Percentiles rank a stretch among this genome's conserved stretches.
phyloP scores from a whole-genome alignment of 352 stramenopile species.

The Globisporangium recalcitrans region DNA sequence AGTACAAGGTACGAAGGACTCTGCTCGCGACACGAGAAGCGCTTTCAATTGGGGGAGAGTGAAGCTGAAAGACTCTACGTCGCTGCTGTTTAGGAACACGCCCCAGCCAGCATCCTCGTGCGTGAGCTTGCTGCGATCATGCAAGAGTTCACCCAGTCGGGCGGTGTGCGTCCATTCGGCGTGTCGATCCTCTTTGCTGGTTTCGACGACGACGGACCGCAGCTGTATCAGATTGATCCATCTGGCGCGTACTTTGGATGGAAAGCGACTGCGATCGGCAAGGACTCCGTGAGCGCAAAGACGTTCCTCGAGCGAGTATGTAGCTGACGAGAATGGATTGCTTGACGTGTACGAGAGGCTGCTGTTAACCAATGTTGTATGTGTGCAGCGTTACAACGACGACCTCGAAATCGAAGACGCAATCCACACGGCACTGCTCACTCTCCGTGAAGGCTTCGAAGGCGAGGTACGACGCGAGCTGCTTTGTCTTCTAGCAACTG shows the following conservation, averaged over 20 bases:
- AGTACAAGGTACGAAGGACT: conserved; percentile 75
- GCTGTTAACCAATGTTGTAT: conserved; percentile 5
- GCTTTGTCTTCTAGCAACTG: background rate
- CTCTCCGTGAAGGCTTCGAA: conserved; percentile 98
- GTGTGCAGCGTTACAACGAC: conserved; percentile 83
- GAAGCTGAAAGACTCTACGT: background rate
- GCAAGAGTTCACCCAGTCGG: conserved; percentile 98
- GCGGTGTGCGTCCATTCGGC: conserved; percentile 97
- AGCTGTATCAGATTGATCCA: conserved; percentile 98
- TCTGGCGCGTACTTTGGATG: conserved; percentile 98
- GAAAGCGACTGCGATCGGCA: conserved; percentile 99
- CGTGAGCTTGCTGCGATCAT: conserved; percentile 96
- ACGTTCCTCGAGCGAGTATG: conserved; percentile 98
- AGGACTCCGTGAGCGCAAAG: conserved; percentile 98
- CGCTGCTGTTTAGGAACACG: conserved; percentile 61
- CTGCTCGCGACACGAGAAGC: background rate
- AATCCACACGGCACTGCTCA: conserved; percentile 98
- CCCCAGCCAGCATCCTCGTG: conserved; percentile 95
- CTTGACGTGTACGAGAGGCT: background rate
- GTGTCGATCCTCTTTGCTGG: conserved; percentile 97
- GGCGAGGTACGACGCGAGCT: conserved; percentile 56
- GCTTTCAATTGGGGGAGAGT: background rate
- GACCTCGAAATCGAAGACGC: conserved; percentile 99
- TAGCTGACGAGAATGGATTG: conserved; percentile 11
- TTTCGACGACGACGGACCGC: conserved; percentile 95